A percentile compares a stretch with the other conserved stretches of the same genome.
Evolutionary conservation across 2,329 filamentous ascomycete species (phyloP).

Genomic region (Penicillium paneum): DNA sequence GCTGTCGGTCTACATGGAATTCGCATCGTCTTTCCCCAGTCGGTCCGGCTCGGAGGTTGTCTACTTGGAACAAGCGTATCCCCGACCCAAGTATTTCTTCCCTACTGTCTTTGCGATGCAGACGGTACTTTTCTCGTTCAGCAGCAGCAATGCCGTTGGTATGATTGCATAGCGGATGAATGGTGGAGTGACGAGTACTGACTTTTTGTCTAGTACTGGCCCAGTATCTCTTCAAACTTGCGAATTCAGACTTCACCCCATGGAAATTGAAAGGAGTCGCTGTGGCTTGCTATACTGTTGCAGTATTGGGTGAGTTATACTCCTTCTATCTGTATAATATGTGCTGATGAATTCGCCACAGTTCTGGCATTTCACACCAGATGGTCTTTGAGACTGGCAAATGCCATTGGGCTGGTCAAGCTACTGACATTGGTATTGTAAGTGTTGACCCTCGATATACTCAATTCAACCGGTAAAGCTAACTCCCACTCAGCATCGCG

Average conservation of each 20-base stretch:
- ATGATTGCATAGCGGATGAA: background rate
- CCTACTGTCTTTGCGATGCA: conserved; percentile 64
- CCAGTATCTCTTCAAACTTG: conserved; percentile 60
- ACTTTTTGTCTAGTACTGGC: conserved; percentile 47
- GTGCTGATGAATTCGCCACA: background rate
- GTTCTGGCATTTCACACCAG: conserved; percentile 55
- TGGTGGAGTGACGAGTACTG: background rate
- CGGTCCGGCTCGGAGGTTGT: conserved; percentile 65
- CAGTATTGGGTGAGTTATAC: conserved; percentile 50
- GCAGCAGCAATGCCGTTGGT: conserved; percentile 60
- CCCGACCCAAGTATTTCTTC: conserved; percentile 62
- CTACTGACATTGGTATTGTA: conserved; percentile 60
- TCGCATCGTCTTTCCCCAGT: conserved; percentile 63
- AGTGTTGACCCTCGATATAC: background rate
- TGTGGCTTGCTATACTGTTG: conserved; percentile 60
- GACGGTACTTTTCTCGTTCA: conserved; percentile 62
- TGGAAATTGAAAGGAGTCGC: conserved; percentile 68
- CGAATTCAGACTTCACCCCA: conserved; percentile 48
- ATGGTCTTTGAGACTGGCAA: conserved; percentile 55
- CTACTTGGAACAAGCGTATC: conserved; percentile 66
- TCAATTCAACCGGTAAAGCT: background rate
- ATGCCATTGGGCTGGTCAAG: conserved; percentile 59
- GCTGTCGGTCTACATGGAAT: conserved; percentile 61
- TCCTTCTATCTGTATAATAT: background rate
- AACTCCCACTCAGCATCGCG: conserved; percentile 39